Conservation (phyloP, 805 yeast species). For the Ogataea salicorniae region DNA sequence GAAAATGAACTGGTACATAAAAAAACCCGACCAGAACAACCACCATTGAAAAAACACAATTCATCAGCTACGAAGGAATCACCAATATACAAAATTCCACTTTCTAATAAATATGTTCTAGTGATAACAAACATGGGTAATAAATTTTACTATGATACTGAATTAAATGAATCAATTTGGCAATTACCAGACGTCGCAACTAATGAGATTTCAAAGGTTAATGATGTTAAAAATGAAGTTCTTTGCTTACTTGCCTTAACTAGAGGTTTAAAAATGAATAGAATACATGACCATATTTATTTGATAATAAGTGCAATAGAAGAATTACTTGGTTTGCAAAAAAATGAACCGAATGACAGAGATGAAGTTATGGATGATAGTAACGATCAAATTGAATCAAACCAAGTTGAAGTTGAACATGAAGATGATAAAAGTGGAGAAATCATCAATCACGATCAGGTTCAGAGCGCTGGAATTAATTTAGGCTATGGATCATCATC, state of each 20-base stretch:
- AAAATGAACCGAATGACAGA: too few species aligned
- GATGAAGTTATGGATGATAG: too few species aligned
- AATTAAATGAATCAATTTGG: conserved; percentile 18
- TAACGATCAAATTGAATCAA: neutral
- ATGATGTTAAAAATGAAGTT: conserved; percentile 3
- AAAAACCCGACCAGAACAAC: neutral
- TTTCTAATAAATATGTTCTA: conserved; percentile 19
- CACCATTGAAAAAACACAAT: neutral
- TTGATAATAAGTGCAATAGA: too few species aligned
- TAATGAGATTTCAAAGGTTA: conserved; percentile 1
- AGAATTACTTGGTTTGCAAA: too few species aligned
- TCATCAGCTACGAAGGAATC: neutral
- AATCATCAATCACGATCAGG: neutral
- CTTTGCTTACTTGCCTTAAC: conserved; percentile 13
- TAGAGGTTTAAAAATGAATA: conserved; percentile 9
- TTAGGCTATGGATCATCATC: conserved; percentile 9
- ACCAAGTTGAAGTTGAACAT: neutral
- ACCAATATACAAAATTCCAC: conserved; percentile 9
- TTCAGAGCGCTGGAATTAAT: neutral
- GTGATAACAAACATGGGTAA: conserved; percentile 19
- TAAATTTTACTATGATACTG: conserved; percentile 19
- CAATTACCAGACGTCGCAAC: conserved; percentile 14
- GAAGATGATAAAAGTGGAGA: neutral
- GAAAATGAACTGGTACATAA: too few species aligned
- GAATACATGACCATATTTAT: neutral